phyloP scores from a whole-genome alignment of 129 eudicot species.

The Artemisia argyi region DNA sequence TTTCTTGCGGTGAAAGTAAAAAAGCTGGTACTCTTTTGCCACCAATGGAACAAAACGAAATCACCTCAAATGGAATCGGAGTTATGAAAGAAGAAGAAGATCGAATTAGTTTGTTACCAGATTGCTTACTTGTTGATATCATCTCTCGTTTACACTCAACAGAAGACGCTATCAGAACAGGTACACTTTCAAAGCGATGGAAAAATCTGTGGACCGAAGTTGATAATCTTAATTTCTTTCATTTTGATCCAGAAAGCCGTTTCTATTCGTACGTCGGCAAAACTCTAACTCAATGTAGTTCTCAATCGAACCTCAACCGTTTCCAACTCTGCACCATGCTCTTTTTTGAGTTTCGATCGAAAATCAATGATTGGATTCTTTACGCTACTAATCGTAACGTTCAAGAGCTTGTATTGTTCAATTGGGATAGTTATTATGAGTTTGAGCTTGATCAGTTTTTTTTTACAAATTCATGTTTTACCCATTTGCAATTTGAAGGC shows the following conservation, averaged over 20 bases:
- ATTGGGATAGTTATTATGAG: neutral
- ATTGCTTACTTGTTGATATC: slow-evolving; percentile 26
- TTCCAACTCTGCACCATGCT: neutral
- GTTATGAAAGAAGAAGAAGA: slow-evolving; percentile 7
- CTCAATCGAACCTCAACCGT: slow-evolving; percentile 5
- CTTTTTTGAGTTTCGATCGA: neutral
- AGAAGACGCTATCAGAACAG: slow-evolving; percentile 20
- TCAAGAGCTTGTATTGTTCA: neutral
- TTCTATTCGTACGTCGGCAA: too few relatives aligned
- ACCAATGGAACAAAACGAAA: too few relatives aligned
- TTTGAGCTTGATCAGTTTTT: slow-evolving; percentile 6
- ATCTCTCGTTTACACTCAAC: slow-evolving; percentile 18
- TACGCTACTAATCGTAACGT: slow-evolving; percentile 11
- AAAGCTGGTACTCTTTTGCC: too few relatives aligned
- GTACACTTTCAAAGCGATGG: slow-evolving; percentile 22
- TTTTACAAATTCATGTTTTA: slow-evolving; percentile 18
- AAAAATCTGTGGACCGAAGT: slow-evolving; percentile 15
- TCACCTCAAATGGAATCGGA: neutral
- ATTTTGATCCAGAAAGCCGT: slow-evolving; percentile 8
- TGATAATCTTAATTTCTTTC: neutral
- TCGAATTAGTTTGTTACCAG: slow-evolving; percentile 22
- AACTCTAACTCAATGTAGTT: slow-evolving; percentile 23
- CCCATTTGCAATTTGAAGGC: slow-evolving; percentile 10
- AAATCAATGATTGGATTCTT: slow-evolving; percentile 13
- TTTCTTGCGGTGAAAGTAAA: too few relatives aligned